Evolutionary conservation across 1,284 basidiomycete species (phyloP).

Genomic region (Marasmius sp.): DNA sequence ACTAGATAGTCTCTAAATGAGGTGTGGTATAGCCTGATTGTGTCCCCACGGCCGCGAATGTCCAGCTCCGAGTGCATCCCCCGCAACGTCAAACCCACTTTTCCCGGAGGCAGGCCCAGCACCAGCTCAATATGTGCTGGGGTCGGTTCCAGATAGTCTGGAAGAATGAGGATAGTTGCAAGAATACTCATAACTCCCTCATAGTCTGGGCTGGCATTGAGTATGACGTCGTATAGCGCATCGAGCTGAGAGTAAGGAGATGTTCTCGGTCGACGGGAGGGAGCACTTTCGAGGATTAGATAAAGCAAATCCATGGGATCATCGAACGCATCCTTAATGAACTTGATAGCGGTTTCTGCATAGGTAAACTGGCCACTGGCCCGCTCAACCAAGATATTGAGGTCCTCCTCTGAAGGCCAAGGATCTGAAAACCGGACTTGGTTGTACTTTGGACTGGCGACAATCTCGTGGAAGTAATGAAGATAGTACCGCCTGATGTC

Average conservation of each 20-base stretch:
- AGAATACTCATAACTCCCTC: neutral
- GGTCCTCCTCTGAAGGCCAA: conserved; percentile 6
- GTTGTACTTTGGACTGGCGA: neutral
- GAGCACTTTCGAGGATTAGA: neutral
- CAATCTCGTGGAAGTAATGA: neutral
- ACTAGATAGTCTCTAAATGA: neutral
- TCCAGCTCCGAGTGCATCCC: neutral
- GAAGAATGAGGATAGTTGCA: neutral
- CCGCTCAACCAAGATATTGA: conserved; percentile 3
- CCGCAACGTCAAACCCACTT: neutral
- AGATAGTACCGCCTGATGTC: neutral
- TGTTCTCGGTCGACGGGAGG: neutral
- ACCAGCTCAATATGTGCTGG: neutral
- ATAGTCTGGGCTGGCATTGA: neutral
- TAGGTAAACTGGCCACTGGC: conserved; percentile 11
- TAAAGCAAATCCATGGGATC: conserved; percentile 3
- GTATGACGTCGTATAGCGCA: conserved; percentile 8
- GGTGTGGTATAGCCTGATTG: neutral
- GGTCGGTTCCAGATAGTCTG: neutral
- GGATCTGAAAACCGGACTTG: neutral
- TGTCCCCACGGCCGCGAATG: neutral
- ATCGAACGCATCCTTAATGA: neutral
- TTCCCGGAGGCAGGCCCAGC: neutral
- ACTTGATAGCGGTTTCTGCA: conserved; percentile 11
- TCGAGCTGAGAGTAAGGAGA: conserved; percentile 8